These are phyloP conservation scores for Pleurotus tuoliensis DNA, from an alignment of 768 basidiomycete genomes.

Conservation along the genomic window DNA sequence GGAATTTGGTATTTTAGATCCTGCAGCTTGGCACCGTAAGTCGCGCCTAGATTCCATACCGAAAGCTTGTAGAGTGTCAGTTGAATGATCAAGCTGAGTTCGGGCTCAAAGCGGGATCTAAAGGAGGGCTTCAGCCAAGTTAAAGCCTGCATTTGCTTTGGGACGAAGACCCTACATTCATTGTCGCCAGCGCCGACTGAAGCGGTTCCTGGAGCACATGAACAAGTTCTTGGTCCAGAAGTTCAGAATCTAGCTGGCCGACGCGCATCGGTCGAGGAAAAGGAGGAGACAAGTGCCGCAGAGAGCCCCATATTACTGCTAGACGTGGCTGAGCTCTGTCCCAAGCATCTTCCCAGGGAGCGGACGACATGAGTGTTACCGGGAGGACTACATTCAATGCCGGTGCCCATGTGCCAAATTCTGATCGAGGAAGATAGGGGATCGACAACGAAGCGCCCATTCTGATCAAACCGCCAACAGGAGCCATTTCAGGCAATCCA, in stretches of 20 bases:
- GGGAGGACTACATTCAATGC: neutral
- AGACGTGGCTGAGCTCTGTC: constrained; percentile 53
- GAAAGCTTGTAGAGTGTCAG: constrained; percentile 77
- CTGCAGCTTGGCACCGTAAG: constrained; percentile 81
- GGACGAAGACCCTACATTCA: constrained; percentile 49
- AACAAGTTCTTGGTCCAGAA: constrained; percentile 86
- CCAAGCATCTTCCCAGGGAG: constrained; percentile 63
- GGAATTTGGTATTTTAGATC: constrained; percentile 59
- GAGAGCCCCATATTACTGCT: constrained; percentile 37
- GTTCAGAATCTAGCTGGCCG: constrained; percentile 86
- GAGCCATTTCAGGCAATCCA: neutral
- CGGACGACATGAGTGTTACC: constrained; percentile 13
- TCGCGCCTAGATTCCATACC: constrained; percentile 75
- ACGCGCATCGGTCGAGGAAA: constrained; percentile 66
- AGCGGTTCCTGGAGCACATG: constrained; percentile 82
- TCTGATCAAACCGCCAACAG: neutral
- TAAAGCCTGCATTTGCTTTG: constrained; percentile 12
- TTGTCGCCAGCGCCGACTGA: constrained; percentile 58
- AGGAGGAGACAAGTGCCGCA: constrained; percentile 27
- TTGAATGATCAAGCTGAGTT: constrained; percentile 67
- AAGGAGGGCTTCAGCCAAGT: constrained; percentile 44
- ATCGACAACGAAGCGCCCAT: neutral
- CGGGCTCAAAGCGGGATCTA: constrained; percentile 66
- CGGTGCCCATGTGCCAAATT: neutral
- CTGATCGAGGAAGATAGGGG: neutral